Percentiles rank a stretch among this genome's conserved stretches.
Conservation (phyloP, 305 asterid genomes). For the Fraxinus angustifolia region DNA sequence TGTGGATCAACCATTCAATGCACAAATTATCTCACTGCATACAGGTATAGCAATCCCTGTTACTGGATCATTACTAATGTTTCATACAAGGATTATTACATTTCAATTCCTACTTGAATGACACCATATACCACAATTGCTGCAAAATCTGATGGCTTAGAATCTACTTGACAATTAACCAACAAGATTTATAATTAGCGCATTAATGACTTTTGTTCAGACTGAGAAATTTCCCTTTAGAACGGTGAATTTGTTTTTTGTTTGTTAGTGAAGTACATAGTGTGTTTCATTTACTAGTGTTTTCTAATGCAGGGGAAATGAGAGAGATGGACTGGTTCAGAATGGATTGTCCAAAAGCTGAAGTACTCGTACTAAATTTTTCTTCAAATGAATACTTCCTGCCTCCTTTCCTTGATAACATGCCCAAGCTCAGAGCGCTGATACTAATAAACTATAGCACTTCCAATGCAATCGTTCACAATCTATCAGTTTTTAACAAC, state of each 20-base stretch:
- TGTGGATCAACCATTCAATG: conserved; percentile 58
- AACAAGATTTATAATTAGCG: not conserved
- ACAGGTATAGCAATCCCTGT: conserved; percentile 51
- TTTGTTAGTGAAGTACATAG: not conserved
- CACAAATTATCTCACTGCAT: conserved; percentile 72
- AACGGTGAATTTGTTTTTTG: not conserved
- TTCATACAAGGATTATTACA: not conserved
- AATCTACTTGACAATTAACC: not conserved
- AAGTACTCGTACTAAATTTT: conserved; percentile 74
- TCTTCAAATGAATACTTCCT: conserved; percentile 54
- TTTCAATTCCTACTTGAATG: not conserved
- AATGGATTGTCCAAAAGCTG: conserved; percentile 81
- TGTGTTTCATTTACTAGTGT: not conserved
- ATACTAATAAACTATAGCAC: conserved; percentile 63
- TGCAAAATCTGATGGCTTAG: not conserved
- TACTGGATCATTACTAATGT: not conserved
- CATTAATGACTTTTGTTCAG: not conserved
- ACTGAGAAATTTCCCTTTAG: not conserved
- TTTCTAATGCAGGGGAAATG: conserved; percentile 58
- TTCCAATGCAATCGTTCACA: conserved; percentile 48
- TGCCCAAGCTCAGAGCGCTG: conserved; percentile 79
- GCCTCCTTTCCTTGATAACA: conserved; percentile 67
- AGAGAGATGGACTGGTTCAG: conserved; percentile 64
- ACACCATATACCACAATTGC: not conserved
- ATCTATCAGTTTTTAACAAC: conserved; percentile 55